Percentiles rank a stretch among this genome's conserved stretches.
phyloP scores from a whole-genome alignment of 2,329 filamentous ascomycete species.

The Thielaviopsis euricoi region DNA sequence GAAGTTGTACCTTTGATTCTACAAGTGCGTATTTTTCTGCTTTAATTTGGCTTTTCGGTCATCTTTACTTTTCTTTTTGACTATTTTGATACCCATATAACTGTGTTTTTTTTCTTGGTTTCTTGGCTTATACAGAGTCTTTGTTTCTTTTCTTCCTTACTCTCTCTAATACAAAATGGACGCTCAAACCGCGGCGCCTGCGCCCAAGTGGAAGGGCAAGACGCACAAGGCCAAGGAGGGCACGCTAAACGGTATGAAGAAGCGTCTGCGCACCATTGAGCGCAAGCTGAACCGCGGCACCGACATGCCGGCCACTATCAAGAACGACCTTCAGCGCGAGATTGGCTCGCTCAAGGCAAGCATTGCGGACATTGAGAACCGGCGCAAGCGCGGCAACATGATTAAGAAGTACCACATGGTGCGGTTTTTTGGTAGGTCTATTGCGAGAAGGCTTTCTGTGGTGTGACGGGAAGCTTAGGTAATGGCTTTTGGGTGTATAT shows the following conservation, averaged over 20 bases:
- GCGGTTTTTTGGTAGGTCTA: constrained; percentile 56
- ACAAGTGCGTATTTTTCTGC: too few relatives aligned
- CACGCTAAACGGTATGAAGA: constrained; percentile 47
- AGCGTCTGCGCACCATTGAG: constrained; percentile 52
- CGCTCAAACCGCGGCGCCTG: not conserved
- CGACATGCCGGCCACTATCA: constrained; percentile 50
- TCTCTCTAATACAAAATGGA: not conserved
- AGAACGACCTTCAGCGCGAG: constrained; percentile 55
- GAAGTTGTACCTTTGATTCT: too few relatives aligned
- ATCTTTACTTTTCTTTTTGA: not conserved
- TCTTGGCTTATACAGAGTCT: not conserved
- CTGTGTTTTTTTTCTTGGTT: not conserved
- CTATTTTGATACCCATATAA: not conserved
- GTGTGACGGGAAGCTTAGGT: not conserved
- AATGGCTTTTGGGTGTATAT: too few relatives aligned
- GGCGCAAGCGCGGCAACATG: constrained; percentile 50
- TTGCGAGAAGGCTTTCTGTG: not conserved
- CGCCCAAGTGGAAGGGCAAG: constrained; percentile 22
- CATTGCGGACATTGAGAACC: constrained; percentile 39
- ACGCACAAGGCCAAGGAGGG: constrained; percentile 28
- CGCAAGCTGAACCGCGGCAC: constrained; percentile 44
- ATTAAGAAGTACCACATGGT: constrained; percentile 72
- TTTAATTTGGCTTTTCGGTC: too few relatives aligned
- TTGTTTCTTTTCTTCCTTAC: not conserved
- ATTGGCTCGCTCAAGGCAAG: constrained; percentile 49